These are phyloP conservation scores for Hypomyces rosellus DNA, from an alignment of 2,329 filamentous ascomycete genomes.

Conservation along the genomic window DNA sequence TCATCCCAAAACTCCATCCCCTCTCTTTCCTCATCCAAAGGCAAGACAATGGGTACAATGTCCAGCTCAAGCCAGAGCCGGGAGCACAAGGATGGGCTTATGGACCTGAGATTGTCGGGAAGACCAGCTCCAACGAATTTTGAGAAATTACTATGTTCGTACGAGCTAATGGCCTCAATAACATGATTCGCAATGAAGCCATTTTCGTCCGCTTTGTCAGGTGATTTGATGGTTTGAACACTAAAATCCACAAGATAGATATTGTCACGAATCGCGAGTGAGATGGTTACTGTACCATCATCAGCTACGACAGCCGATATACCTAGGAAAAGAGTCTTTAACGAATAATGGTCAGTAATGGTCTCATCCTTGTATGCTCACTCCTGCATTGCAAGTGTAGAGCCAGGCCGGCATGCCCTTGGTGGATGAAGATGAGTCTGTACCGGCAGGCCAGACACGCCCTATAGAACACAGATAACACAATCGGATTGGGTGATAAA, in stretches of 20 bases:
- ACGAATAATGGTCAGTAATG: neutral
- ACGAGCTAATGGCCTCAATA: slow-evolving; percentile 48
- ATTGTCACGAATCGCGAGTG: slow-evolving; percentile 65
- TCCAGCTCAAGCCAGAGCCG: slow-evolving; percentile 72
- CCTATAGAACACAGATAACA: too few relatives aligned
- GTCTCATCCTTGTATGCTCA: neutral
- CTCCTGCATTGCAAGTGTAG: too few relatives aligned
- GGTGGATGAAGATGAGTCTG: neutral
- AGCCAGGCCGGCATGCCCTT: neutral
- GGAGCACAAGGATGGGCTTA: slow-evolving; percentile 60
- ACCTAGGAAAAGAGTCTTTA: slow-evolving; percentile 47
- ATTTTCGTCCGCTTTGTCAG: slow-evolving; percentile 16
- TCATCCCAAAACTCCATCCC: slow-evolving; percentile 41
- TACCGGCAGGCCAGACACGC: neutral
- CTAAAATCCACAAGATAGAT: slow-evolving; percentile 70
- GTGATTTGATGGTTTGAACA: slow-evolving; percentile 45
- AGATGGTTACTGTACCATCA: slow-evolving; percentile 50
- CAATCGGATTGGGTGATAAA: too few relatives aligned
- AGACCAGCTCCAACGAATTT: slow-evolving; percentile 74
- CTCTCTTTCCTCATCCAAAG: slow-evolving; percentile 37
- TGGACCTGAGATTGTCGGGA: slow-evolving; percentile 49
- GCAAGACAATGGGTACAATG: slow-evolving; percentile 64
- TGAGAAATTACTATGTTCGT: slow-evolving; percentile 58
- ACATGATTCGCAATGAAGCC: slow-evolving; percentile 55
- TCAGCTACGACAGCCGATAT: slow-evolving; percentile 51